Evolutionary conservation across 371 early-diverging fungal species (phyloP).

Genomic region (Parasitella parasitica): DNA sequence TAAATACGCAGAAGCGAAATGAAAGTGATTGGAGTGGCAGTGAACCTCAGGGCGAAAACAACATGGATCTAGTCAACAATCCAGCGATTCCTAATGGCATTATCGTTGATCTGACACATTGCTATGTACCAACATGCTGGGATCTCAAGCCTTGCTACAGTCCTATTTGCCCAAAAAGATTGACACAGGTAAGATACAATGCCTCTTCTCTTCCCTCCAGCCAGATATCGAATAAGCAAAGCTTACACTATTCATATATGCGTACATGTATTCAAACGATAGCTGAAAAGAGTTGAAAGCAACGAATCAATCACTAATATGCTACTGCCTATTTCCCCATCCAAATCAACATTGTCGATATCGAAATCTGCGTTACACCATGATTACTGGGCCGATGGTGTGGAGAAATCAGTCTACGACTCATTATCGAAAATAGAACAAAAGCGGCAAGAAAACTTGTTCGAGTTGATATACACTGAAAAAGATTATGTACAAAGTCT

Average conservation of each 20-base stretch:
- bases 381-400: conserved; percentile 60
- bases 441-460: conserved; percentile 91
- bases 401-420: conserved; percentile 66
- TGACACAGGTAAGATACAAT: conserved; percentile 38
- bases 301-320: neutral
- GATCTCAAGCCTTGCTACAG: conserved; percentile 63
- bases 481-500: conserved; percentile 85
- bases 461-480: conserved; percentile 89
- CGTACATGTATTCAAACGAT: neutral
- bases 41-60: conserved; percentile 1
- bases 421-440: conserved; percentile 72
- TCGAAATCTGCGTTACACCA: conserved; percentile 4
- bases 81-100: conserved; percentile 47
- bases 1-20: conserved; percentile 3
- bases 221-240: no score
- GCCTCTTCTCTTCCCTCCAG: no score
- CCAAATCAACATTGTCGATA: neutral
- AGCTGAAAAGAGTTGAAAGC: neutral
- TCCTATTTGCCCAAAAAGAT: conserved; percentile 61
- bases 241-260: no score
- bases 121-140: conserved; percentile 73
- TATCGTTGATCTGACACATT: conserved; percentile 64
- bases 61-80: neutral
- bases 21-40: neutral
- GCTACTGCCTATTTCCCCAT: neutral